phyloP scores from a whole-genome alignment of 2,329 filamentous ascomycete species.

The Colletotrichum endophyticum region DNA sequence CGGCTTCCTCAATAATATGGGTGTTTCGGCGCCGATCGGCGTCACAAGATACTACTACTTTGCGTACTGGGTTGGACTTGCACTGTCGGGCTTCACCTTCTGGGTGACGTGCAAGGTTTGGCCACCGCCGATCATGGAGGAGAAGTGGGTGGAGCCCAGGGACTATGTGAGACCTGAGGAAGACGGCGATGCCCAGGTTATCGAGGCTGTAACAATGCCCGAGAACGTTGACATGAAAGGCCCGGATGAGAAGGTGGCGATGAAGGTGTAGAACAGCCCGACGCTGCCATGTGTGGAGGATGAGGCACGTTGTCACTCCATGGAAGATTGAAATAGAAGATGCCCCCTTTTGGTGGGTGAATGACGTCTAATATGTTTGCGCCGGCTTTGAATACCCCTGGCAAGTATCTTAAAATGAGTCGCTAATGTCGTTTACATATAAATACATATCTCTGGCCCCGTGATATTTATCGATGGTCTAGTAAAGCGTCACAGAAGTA shows the following conservation, averaged over 20 bases:
- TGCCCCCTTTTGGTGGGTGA: background rate
- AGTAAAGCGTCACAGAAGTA: slow-evolving; percentile 30
- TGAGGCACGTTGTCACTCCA: background rate
- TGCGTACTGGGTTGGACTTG: slow-evolving; percentile 58
- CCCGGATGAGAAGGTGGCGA: background rate
- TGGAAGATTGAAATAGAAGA: background rate
- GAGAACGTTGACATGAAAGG: background rate
- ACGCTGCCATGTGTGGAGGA: background rate
- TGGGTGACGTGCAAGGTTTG: slow-evolving; percentile 22
- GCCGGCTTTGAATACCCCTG: background rate
- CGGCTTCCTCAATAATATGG: slow-evolving; percentile 45
- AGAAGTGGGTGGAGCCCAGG: slow-evolving; percentile 22
- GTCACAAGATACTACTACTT: slow-evolving; percentile 58
- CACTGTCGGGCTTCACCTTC: slow-evolving; percentile 38
- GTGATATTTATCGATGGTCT: background rate
- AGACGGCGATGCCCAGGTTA: background rate
- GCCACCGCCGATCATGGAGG: slow-evolving; percentile 20
- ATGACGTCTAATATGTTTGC: background rate
- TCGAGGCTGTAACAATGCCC: background rate
- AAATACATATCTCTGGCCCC: background rate
- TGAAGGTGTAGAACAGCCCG: background rate
- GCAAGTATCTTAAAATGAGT: background rate
- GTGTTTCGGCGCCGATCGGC: slow-evolving; percentile 35
- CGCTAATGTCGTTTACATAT: background rate
- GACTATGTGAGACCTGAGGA: slow-evolving; percentile 19